Percentiles rank a stretch among this genome's conserved stretches.
Evolutionary conservation across 371 early-diverging fungal species (phyloP).

Genomic region (Fennellomyces sp.): DNA sequence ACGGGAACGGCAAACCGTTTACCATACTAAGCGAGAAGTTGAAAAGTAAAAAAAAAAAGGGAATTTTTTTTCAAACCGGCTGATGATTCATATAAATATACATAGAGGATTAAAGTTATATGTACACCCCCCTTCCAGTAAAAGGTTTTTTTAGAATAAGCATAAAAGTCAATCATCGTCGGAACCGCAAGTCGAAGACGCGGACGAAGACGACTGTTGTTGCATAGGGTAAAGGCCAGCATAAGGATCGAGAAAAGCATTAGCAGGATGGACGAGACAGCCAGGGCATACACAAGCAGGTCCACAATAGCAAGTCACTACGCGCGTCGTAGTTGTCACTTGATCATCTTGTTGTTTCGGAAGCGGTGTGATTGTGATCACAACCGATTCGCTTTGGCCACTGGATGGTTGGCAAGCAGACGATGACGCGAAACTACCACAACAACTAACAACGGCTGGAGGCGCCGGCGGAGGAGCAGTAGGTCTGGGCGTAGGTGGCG

Average conservation of each 20-base stretch:
- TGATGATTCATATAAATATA: background rate
- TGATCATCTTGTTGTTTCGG: conserved; percentile 13
- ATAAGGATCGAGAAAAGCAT: conserved; percentile 22
- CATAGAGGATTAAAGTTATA: background rate
- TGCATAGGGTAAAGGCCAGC: conserved; percentile 12
- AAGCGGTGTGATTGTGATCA: conserved; percentile 49
- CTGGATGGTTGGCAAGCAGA: background rate
- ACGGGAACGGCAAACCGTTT: background rate
- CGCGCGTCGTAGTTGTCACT: conserved; percentile 17
- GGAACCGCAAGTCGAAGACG: conserved; percentile 11
- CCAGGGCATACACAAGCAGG: conserved; percentile 23
- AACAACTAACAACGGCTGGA: background rate
- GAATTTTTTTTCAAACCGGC: background rate
- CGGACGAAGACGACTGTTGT: conserved; percentile 7
- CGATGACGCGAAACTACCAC: conserved; percentile 1
- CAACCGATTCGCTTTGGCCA: conserved; percentile 34
- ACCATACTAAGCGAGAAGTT: background rate
- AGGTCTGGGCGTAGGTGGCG: background rate
- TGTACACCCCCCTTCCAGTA: conserved; percentile 3
- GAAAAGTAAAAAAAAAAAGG: background rate
- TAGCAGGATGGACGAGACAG: conserved; percentile 28
- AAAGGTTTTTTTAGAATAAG: conserved; percentile 8
- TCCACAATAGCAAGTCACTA: conserved; percentile 33
- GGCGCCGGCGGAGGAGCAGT: background rate
- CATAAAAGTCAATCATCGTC: conserved; percentile 11